Base-by-base conservation (phyloP, 192 early-diverging fungal genomes). In the Irineochytrium annulatum region DNA sequence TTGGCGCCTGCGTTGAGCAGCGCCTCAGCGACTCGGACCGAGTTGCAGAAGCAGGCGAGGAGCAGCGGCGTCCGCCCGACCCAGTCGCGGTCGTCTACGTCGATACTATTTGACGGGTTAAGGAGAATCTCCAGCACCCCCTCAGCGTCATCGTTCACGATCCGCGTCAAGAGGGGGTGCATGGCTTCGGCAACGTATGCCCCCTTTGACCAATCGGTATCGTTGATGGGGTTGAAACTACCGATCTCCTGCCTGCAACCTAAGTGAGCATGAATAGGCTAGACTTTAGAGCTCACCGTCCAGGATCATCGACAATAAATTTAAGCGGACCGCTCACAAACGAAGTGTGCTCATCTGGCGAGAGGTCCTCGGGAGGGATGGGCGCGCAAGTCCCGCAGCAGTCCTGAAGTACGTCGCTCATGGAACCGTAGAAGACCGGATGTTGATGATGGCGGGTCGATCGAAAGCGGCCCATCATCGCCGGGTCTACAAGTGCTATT, bases 221-320 rank as follows among this genome's bases (percentile, higher is more conserved):
- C 68, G 19, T 56, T 71, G 52, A 70, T 71, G 28, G 68, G 68
- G 33, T 70, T 71, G 55, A 69, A 69, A 22, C 55, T 60, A 8
- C 68, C 68, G 19, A 70, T 58, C 28, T 72, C 8, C 45, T 70
- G 68, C 27, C n/a, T n/a, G n/a, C n/a, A n/a, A n/a, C n/a, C n/a
- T n/a, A n/a, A n/a, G n/a, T n/a, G n/a, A n/a, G n/a, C n/a, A n/a
- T n/a, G n/a, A n/a, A n/a, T n/a, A n/a, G n/a, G n/a, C n/a, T n/a
- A n/a, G n/a, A n/a, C n/a, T n/a, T n/a, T n/a, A n/a, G n/a, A n/a
- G n/a, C n/a, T n/a, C n/a, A n/a, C n/a, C 68, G 54, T 14, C 68
- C 68, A 1, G 68, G 68, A 32, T 70, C 55, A 35, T 70, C 63
- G 30, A 32, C 28, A 19, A 70, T 68, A 31, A 70, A 70, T 3